Base-by-base conservation (phyloP, 2,329 filamentous ascomycete genomes). In the Chaetomium globosum region DNA sequence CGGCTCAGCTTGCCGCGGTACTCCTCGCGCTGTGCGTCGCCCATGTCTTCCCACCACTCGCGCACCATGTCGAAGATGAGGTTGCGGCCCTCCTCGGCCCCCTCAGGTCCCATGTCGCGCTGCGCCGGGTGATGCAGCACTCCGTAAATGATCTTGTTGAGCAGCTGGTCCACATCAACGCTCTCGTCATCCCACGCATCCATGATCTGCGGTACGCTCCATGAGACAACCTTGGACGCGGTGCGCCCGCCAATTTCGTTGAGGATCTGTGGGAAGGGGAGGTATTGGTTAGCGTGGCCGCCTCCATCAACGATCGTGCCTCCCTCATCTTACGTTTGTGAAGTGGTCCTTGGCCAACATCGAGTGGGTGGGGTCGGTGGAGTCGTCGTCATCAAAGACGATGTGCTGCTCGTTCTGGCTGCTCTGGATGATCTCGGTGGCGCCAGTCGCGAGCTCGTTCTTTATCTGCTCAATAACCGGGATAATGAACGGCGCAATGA, bases 261-360 rank as follows among this genome's bases (percentile, higher is more conserved):
- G 66, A 97, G 84, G 36, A 93, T 70, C 63, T 73, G 59, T 43
- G 5, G 19, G 16, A 43, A 12, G 33, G 16, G 16, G 2, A 19
- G 21, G 3, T 4, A 28, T 48, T 16, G 6, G 52, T 70, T 46
- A 68, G 63, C 30, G 26, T 21, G 55, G 8, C 12, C 12, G 26
- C 19, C 36, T 36, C 9, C 13, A 21, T 21, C 19, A 21, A 39
- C 2, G 1, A 16, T 13, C 9, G 19, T 21, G 21, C 16, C 23
- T 4, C 10, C 3, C 8, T 13, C 28, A 19, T 9, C 82, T 78
- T 76, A 89, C 82, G 74, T 96, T 96, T 69, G 89, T 91, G 77
- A 97, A 97, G 78, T 97, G 93, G 73, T 97, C 93, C 80, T 97
- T 97, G 65, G 92, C 93, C 60, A 97, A 81, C 93, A 97, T 97